Evolutionary conservation across 1,284 basidiomycete genomes (phyloP), one percentile per base, ranked within the genome.

Genomic region (Cerioporus squamosus): DNA sequence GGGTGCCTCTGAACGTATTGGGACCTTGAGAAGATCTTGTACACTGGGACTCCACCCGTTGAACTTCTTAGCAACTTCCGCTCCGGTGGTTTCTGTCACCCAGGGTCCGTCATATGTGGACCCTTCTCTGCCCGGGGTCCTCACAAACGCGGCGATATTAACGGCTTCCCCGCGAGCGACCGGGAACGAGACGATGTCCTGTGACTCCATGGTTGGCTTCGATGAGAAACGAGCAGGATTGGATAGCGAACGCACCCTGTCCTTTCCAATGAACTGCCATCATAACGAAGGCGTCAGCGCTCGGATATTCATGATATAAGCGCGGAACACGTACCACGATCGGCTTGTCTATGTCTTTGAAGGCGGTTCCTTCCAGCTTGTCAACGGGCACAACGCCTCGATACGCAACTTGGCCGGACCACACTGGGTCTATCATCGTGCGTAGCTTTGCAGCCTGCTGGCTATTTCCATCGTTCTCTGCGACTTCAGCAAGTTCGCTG

Each of bases 31-130:
- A 33, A 74, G 44, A 3, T 66, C 61, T n/a, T 60, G 55, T 1
- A 73, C 68, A 5, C 66, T 61, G 24, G n/a, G n/a, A n/a, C 72
- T 70, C 71, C 70, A 75, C 0, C 65, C 65, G 2, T 31, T 42
- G 33, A 59, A 72, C 14, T 58, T 39, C 23, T 60, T 38, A 14
- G 59, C 49, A 7, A 71, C 50, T 45, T 73, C 71, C 18, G 67
- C 60, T 24, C 48, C 39, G 5, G 65, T 44, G 10, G 57, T 60
- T 3, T 64, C 60, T 1, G 52, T 40, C 2, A 66, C 66, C 71
- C 68, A 72, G 6, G 68, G 63, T 5, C 66, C 70, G 7, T 64
- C 56, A 52, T 68, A 71, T 1, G 26, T n/a, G 4, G 63, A 66
- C 5, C 68, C 72, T 43, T 69, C 68, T 9, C 44, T 39, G 18